Base-by-base conservation (phyloP, 2,329 filamentous ascomycete species). In the Hypoxylon sp. region DNA sequence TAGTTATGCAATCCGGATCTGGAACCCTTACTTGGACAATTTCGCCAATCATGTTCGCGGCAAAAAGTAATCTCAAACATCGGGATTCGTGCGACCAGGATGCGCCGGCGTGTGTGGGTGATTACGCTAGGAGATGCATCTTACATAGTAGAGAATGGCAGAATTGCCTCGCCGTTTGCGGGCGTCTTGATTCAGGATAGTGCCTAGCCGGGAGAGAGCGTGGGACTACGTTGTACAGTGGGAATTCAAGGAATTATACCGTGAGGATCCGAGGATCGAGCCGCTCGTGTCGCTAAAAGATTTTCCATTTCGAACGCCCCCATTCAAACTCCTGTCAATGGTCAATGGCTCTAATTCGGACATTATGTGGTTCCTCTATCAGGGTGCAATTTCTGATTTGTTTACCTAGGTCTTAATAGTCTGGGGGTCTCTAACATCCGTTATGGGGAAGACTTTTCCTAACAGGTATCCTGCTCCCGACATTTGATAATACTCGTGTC, bases 341-440 rank as follows among this genome's bases (percentile, higher is more conserved):
- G 73, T 69, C 71, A 73, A 74, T 74, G 63, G 73, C 72, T 74
- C 65, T 75, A 62, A 70, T 63, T 76, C 75, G 74, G 75, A 75
- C 72, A 76, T 76, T 74, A 74, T 68, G 62, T 66, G 67, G 67
- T 72, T 67, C 71, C 69, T 72, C 53, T 70, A 61, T 58, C 51
- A 67, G 59, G 55, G 54, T 60, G 67, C 48, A 73, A 70, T 72
- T 69, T 69, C 66, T 73, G 66, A 71, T 69, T 66, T 70, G 69
- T 70, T 71, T 72, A 67, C 71, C 63, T 68, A 66, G 62, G 33
- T 61, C 31, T 50, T 29, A 63, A 58, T 67, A 66, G 59, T 59
- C 52, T 59, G 54, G 52, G 63, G 57, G 35, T 51, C 50, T 47
- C 55, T 61, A 58, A 62, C 35, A 66, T 59, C 52, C 37, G 48